A percentile compares a stretch with the other conserved stretches of the same genome.
Conservation (phyloP, 106 monocot species). For the Chionographis japonica region DNA sequence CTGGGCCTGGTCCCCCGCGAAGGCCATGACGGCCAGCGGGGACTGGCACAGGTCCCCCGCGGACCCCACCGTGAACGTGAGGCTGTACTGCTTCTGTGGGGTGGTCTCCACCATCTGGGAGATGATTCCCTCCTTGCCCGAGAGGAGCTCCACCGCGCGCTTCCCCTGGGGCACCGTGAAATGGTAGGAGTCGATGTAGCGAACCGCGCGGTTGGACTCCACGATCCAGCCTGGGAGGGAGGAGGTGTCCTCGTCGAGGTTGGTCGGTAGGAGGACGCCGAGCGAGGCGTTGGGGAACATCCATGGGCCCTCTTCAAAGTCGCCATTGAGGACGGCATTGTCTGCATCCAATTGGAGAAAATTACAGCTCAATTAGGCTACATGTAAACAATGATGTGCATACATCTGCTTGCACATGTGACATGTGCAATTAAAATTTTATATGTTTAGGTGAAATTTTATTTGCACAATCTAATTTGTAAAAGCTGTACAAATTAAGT, state of each 20-base stretch:
- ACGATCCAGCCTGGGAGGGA: slow-evolving; percentile 81
- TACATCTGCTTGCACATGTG: too few relatives aligned
- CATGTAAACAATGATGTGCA: not conserved
- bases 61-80: slow-evolving; percentile 56
- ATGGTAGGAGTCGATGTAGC: slow-evolving; percentile 77
- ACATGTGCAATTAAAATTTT: too few relatives aligned
- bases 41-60: slow-evolving; percentile 77
- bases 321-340: slow-evolving; percentile 58
- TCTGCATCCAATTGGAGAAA: slow-evolving; percentile 17
- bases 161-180: slow-evolving; percentile 81
- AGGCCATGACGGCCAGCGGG: slow-evolving; percentile 88
- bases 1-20: slow-evolving; percentile 81
- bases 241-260: slow-evolving; percentile 70
- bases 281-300: slow-evolving; percentile 52
- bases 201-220: slow-evolving; percentile 92
- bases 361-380: not conserved
- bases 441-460: too few relatives aligned
- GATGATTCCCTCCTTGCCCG: slow-evolving; percentile 94
- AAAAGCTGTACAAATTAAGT: too few relatives aligned
- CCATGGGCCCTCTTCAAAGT: slow-evolving; percentile 76
- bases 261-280: slow-evolving; percentile 86
- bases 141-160: slow-evolving; percentile 87
- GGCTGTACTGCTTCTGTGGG: slow-evolving; percentile 67
- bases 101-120: slow-evolving; percentile 89
- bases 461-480: too few relatives aligned